These are phyloP conservation scores for Xerocomus spinulosus DNA, from an alignment of 768 basidiomycete genomes.

Conservation along the genomic window DNA sequence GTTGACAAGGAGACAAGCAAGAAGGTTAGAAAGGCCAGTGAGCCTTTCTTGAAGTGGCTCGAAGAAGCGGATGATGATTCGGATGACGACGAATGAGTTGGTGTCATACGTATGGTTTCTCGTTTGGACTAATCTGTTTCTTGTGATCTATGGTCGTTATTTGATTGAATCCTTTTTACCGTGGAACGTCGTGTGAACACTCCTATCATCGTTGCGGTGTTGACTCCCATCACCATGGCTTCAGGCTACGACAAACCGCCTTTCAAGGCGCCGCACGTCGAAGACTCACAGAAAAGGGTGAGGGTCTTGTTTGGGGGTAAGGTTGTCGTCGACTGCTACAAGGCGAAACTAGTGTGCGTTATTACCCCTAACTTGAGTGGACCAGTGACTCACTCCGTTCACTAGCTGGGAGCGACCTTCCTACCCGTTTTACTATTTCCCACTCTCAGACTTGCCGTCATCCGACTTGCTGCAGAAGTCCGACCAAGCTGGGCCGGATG, in stretches of 20 bases:
- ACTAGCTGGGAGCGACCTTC: slow-evolving; percentile 52
- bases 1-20: slow-evolving; percentile 93
- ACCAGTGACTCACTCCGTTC: not conserved
- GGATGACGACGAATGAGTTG: slow-evolving; percentile 27
- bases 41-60: slow-evolving; percentile 96
- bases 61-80: slow-evolving; percentile 79
- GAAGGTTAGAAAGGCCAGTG: slow-evolving; percentile 92
- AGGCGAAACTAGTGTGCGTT: slow-evolving; percentile 57
- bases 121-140: not conserved
- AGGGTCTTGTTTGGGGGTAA: slow-evolving; percentile 49
- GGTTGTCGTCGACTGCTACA: slow-evolving; percentile 51
- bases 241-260: slow-evolving; percentile 23
- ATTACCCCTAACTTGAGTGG: slow-evolving; percentile 4
- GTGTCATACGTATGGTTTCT: not conserved
- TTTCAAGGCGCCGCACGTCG: slow-evolving; percentile 43
- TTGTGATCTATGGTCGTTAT: slow-evolving; percentile 15
- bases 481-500: slow-evolving; percentile 26
- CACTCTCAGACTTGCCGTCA: slow-evolving; percentile 39
- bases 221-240: slow-evolving; percentile 10
- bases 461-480: slow-evolving; percentile 38
- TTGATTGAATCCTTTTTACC: not conserved
- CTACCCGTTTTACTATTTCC: slow-evolving; percentile 57
- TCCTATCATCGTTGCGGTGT: not conserved
- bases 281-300: slow-evolving; percentile 46
- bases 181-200: not conserved